These are phyloP conservation scores for Schwanniomyces sp. DNA, from an alignment of 805 yeast species.

Conservation along the genomic window DNA sequence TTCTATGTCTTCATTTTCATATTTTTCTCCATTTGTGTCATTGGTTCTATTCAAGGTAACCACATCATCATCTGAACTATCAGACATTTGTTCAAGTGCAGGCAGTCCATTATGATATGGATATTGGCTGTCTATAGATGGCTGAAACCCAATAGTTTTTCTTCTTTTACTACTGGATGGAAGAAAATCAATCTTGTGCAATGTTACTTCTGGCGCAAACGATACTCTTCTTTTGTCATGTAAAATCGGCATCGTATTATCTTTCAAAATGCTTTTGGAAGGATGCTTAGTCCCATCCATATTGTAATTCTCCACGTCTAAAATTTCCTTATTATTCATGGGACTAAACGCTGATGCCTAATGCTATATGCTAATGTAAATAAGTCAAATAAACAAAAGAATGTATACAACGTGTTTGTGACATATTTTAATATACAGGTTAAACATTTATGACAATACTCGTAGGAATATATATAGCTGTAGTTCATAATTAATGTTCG, in stretches of 20 bases:
- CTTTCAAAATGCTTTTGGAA: constrained; percentile 22
- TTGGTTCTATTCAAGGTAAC: neutral
- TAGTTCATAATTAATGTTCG: too few relatives aligned
- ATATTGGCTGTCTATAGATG: constrained; percentile 6
- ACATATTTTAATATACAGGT: neutral
- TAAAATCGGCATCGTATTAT: constrained; percentile 19
- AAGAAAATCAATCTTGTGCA: constrained; percentile 52
- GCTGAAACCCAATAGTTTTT: constrained; percentile 25
- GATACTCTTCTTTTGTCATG: constrained; percentile 57
- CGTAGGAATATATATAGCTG: too few relatives aligned
- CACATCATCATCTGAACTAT: constrained; percentile 26
- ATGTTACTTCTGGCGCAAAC: constrained; percentile 73
- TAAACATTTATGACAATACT: too few relatives aligned
- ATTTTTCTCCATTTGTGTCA: neutral
- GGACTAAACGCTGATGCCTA: neutral
- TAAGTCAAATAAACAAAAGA: neutral
- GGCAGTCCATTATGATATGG: neutral
- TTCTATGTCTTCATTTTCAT: constrained; percentile 9
- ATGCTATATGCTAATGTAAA: neutral
- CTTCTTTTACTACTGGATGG: constrained; percentile 20
- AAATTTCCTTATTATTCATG: constrained; percentile 3
- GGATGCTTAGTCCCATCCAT: constrained; percentile 5
- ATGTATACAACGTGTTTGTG: neutral
- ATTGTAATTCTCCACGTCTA: neutral
- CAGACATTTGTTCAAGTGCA: constrained; percentile 9